Conservation (phyloP, 495 filamentous ascomycete species). For the Trichoderma virens region DNA sequence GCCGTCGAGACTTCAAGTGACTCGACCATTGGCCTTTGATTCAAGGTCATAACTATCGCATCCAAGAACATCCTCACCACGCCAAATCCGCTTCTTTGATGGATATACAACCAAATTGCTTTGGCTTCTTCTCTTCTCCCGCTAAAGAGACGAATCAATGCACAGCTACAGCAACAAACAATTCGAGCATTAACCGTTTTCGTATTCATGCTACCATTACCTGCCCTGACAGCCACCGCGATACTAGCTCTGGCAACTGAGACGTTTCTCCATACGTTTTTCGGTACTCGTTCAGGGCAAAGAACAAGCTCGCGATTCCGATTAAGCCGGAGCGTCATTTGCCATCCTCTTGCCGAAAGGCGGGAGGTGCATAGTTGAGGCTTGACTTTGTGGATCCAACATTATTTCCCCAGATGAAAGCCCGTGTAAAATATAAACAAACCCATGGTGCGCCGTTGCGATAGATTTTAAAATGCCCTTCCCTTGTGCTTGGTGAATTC, state of each 20-base stretch:
- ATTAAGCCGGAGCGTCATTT: constrained; percentile 91
- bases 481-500: not conserved
- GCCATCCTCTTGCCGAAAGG: constrained; percentile 64
- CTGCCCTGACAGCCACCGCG: constrained; percentile 26
- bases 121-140: not conserved
- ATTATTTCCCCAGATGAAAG: constrained; percentile 20
- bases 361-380: constrained; percentile 69
- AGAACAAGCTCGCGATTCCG: constrained; percentile 53
- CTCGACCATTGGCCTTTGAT: not conserved
- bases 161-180: no score
- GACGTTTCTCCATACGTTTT: constrained; percentile 33
- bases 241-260: constrained; percentile 39
- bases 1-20: not conserved
- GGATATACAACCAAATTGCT: not conserved
- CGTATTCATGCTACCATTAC: constrained; percentile 2
- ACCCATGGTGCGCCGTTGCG: not conserved
- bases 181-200: not conserved
- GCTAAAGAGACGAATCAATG: not conserved
- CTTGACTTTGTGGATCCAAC: constrained; percentile 81
- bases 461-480: constrained; percentile 7
- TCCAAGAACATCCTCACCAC: not conserved
- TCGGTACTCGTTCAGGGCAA: constrained; percentile 38
- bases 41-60: not conserved
- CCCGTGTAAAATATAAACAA: not conserved
- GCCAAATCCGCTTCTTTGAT: not conserved